These are phyloP conservation scores for Aspergillus luchuensis DNA, from an alignment of 2,329 filamentous ascomycete genomes.

Conservation along the genomic window DNA sequence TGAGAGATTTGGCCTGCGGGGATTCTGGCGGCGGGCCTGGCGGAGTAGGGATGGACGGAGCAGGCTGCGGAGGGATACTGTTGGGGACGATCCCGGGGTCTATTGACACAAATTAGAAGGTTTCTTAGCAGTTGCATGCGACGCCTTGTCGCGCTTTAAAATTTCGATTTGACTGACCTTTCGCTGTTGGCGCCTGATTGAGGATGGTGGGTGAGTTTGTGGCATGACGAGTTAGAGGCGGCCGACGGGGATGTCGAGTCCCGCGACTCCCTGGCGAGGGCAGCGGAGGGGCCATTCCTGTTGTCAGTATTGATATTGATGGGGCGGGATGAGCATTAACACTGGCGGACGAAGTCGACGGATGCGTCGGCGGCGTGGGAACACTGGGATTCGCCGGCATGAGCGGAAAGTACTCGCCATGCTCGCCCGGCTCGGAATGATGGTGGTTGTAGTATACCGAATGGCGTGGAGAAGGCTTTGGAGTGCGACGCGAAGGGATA, in stretches of 20 bases:
- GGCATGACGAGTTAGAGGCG: conserved; percentile 66
- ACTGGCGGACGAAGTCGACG: conserved; percentile 47
- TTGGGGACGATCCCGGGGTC: conserved; percentile 29
- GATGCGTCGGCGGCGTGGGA: conserved; percentile 45
- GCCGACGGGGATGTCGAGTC: conserved; percentile 58
- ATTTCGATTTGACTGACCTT: conserved; percentile 41
- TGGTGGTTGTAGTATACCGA: conserved; percentile 51
- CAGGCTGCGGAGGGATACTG: conserved; percentile 29
- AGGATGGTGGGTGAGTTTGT: conserved; percentile 79
- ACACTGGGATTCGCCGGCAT: conserved; percentile 54
- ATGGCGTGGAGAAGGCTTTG: conserved; percentile 73
- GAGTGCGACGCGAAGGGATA: conserved; percentile 73
- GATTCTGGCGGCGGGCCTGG: conserved; percentile 39
- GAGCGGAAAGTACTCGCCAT: conserved; percentile 81
- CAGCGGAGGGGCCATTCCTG: conserved; percentile 75
- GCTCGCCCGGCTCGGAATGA: conserved; percentile 66
- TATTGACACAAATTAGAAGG: conserved; percentile 18
- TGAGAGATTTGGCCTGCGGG: conserved; percentile 38
- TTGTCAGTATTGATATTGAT: conserved; percentile 78
- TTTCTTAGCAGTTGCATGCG: background rate
- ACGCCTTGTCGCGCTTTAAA: conserved; percentile 20
- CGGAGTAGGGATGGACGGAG: conserved; percentile 38
- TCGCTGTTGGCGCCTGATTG: conserved; percentile 47
- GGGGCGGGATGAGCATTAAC: conserved; percentile 50
- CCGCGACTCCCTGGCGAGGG: conserved; percentile 77